phyloP scores from a whole-genome alignment of 441 rosid genomes.

The Gossypium trilobum region DNA sequence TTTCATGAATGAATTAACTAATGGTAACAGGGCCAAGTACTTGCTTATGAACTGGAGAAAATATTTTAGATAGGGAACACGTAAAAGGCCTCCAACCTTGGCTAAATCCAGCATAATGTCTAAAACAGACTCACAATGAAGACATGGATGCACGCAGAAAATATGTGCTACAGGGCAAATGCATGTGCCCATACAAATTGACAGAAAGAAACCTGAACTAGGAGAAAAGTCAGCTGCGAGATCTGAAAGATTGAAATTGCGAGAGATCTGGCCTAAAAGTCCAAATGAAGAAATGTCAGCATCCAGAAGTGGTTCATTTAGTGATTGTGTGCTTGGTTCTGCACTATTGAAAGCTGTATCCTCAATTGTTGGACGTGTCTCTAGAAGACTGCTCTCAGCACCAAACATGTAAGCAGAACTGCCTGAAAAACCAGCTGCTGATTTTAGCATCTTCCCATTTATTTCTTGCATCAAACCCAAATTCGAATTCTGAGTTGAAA shows the following conservation, averaged over 20 bases:
- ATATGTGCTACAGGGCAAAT: not conserved
- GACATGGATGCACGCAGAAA: not conserved
- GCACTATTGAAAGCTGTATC: conserved; percentile 67
- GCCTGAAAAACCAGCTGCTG: conserved; percentile 63
- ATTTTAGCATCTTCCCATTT: conserved; percentile 74
- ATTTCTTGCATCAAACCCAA: conserved; percentile 60
- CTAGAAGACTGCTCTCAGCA: conserved; percentile 53
- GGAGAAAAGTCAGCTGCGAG: conserved; percentile 75
- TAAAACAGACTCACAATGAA: not conserved
- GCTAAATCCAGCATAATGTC: not conserved
- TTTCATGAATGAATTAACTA: not conserved
- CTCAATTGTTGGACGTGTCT: conserved; percentile 50
- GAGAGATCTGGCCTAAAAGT: conserved; percentile 64
- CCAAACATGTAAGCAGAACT: conserved; percentile 61
- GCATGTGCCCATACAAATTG: not conserved
- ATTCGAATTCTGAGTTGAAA: conserved; percentile 57
- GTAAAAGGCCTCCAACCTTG: not conserved
- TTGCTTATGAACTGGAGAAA: not conserved
- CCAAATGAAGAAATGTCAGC: conserved; percentile 67
- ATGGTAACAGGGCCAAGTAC: not conserved
- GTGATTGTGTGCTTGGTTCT: conserved; percentile 64
- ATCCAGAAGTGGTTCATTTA: conserved; percentile 59
- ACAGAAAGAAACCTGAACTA: conserved; percentile 60
- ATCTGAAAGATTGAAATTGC: conserved; percentile 83
- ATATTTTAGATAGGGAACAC: conserved; percentile 1